phyloP scores from a whole-genome alignment of 805 yeast genomes.

The Ogataea methylovora region DNA sequence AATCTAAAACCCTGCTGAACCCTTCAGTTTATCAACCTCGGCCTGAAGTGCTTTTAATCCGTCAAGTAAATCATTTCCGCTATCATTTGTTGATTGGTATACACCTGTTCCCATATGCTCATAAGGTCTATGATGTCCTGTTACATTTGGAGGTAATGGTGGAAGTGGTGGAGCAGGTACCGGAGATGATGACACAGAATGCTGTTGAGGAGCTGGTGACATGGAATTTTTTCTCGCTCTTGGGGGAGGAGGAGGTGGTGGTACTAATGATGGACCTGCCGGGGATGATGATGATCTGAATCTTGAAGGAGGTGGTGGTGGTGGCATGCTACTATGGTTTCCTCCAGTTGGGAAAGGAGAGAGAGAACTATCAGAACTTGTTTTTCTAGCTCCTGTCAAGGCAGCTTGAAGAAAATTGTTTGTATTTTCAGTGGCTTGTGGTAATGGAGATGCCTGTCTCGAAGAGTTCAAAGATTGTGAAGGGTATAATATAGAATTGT shows the following conservation, averaged over 20 bases:
- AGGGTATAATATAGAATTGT: constrained; percentile 9
- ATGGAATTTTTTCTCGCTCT: constrained; percentile 5
- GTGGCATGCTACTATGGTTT: constrained; percentile 1
- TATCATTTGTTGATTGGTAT: constrained; percentile 2
- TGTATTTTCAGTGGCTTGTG: constrained; percentile 7
- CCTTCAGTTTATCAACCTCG: constrained; percentile 54
- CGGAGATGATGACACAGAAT: too few relatives aligned
- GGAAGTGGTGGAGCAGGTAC: constrained; percentile 21
- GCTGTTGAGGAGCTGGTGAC: too few relatives aligned
- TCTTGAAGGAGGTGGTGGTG: constrained; percentile 10
- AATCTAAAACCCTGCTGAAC: neutral
- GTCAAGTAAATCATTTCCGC: constrained; percentile 44
- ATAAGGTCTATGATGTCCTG: constrained; percentile 1
- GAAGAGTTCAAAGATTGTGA: constrained; percentile 13
- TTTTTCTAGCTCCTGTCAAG: neutral
- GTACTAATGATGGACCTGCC: constrained; percentile 2
- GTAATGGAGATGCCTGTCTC: constrained; percentile 21
- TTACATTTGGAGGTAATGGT: constrained; percentile 17
- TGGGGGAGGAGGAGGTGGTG: constrained; percentile 31
- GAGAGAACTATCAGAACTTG: constrained; percentile 1
- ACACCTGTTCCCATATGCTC: neutral
- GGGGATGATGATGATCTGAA: constrained; percentile 6
- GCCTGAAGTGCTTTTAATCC: constrained; percentile 61
- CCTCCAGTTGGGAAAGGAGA: constrained; percentile 6
- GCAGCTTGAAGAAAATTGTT: constrained; percentile 1